Evolutionary conservation across 495 filamentous ascomycete genomes (phyloP).

Genomic region (Penicillium daleae): DNA sequence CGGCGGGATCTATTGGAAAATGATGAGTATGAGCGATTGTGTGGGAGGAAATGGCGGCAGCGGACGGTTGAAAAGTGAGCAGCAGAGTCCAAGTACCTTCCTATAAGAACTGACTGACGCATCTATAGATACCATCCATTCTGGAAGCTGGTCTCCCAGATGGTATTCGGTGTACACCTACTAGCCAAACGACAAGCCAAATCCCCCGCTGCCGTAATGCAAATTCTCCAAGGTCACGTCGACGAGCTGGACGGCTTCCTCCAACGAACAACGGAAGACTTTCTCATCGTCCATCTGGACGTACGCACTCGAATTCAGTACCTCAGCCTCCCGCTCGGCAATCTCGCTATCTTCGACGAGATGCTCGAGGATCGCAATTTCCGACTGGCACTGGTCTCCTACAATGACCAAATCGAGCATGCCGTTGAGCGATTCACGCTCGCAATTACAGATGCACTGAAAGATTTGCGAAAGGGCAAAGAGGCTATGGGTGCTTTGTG

Average conservation of each 20-base stretch:
- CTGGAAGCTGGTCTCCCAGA: constrained; percentile 88
- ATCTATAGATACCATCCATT: constrained; percentile 71
- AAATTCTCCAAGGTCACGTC: constrained; percentile 89
- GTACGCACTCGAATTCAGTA: constrained; percentile 73
- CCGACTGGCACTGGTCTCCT: constrained; percentile 75
- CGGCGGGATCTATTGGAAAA: constrained; percentile 71
- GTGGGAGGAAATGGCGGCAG: constrained; percentile 74
- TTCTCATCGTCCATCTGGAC: constrained; percentile 77
- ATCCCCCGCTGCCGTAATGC: constrained; percentile 82
- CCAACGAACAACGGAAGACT: constrained; percentile 81
- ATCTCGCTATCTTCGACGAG: constrained; percentile 79
- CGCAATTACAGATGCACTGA: constrained; percentile 72
- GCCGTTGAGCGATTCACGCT: constrained; percentile 76
- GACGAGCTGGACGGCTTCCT: constrained; percentile 92
- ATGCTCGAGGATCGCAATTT: constrained; percentile 88
- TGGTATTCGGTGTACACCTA: constrained; percentile 90
- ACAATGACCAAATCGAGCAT: constrained; percentile 90
- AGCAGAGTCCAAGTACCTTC: background rate
- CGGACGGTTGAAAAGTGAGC: constrained; percentile 59
- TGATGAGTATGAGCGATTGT: constrained; percentile 63
- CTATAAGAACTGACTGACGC: background rate
- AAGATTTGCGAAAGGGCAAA: constrained; percentile 78
- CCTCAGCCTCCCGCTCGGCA: constrained; percentile 81
- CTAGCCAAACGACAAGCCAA: constrained; percentile 84
- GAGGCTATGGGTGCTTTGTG: constrained; percentile 76